Base-by-base conservation (phyloP, 2,329 filamentous ascomycete genomes). In the Alternaria gansuensis region DNA sequence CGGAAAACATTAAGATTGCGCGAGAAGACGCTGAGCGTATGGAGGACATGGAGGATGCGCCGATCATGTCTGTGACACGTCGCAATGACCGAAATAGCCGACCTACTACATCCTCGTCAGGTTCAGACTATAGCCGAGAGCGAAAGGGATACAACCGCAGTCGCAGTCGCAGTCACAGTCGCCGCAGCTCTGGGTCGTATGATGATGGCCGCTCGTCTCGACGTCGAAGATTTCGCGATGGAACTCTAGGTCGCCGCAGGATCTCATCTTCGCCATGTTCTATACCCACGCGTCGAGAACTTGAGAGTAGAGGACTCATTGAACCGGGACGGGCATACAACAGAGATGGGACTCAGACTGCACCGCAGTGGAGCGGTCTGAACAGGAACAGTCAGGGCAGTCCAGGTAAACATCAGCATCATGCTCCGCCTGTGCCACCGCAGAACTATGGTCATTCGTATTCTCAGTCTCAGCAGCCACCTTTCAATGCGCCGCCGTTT, bases 1-100 rank as follows among this genome's bases (percentile, higher is more conserved):
- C 72, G 9, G 61, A 69, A 33, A 65, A 48, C 5, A 67, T 74
- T 23, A 61, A 62, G 21, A 64, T 63, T 13, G 59, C 62, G 26
- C 64, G 73, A 17, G 68, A 72, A 24, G 64, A 66, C 34, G 48
- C 51, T 14, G 54, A 63, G 51, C 64, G 57, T 13, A 63, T 66
- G 62, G 64, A 65, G n/a, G 57, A 59, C 36, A 26, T 51, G 51
- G 46, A 62, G 34, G 51, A 48, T 11, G 17, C 34, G 3, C 48
- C 54, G 8, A 41, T 53, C 17, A 26, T 49, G 26, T 56, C 65
- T 5, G 46, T 50, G 39, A 52, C 37, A 34, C 65, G 60, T 9
- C 51, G 56, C 34, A 59, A 59, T 13, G 57, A 63, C 10, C 58
- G 51, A 28, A 58, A 57, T 13, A 46, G 51, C 36, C 64, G 59